Conservation (phyloP, 305 asterid genomes). For the Petunia hybrid region DNA sequence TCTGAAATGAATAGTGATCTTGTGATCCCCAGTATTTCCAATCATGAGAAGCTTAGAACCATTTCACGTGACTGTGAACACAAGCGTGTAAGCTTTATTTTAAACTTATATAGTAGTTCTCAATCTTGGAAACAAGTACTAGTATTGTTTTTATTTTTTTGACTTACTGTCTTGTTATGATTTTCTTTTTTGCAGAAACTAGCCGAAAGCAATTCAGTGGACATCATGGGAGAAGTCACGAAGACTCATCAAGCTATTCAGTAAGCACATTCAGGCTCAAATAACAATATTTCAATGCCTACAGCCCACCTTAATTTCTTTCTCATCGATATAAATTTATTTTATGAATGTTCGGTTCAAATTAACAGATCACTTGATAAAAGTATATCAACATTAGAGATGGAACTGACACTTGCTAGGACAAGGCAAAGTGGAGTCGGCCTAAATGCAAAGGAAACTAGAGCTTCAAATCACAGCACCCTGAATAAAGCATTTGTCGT, state of each 20-base stretch:
- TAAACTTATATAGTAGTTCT: background rate
- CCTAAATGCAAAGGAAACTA: conserved; percentile 14
- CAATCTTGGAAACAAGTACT: background rate
- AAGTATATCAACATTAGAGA: conserved; percentile 54
- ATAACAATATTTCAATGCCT: background rate
- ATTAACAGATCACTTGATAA: conserved; percentile 59
- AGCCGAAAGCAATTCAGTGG: conserved; percentile 44
- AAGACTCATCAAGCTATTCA: conserved; percentile 65
- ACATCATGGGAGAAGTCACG: conserved; percentile 56
- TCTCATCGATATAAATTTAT: background rate
- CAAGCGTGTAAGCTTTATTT: conserved; percentile 54
- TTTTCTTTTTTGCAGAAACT: conserved; percentile 47
- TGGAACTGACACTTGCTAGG: conserved; percentile 49
- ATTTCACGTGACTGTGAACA: conserved; percentile 51
- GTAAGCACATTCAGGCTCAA: conserved; percentile 35
- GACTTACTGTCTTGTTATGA: background rate
- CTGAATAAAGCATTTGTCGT: conserved; percentile 57
- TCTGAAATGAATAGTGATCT: conserved; percentile 32
- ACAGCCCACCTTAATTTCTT: background rate
- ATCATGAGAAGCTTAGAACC: conserved; percentile 34
- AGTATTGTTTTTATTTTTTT: background rate
- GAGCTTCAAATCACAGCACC: conserved; percentile 38
- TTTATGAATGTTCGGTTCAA: background rate
- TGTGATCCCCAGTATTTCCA: conserved; percentile 36
- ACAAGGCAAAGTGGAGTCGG: conserved; percentile 28